Conservation (phyloP, 768 basidiomycete species). For the Phanerochaete carnosa region DNA sequence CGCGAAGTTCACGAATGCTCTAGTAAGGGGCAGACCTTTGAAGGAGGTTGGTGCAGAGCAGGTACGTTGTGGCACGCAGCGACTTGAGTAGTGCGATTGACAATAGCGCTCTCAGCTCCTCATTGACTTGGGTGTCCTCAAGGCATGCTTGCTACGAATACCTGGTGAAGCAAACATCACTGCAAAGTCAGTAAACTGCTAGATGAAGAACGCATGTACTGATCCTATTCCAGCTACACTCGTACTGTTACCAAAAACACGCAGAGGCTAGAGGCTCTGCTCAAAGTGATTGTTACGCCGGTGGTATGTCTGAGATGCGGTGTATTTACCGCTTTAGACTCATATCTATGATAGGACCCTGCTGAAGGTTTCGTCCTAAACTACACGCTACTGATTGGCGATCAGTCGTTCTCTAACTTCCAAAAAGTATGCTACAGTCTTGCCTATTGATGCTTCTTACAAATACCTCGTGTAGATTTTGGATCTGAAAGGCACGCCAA, state of each 20-base stretch:
- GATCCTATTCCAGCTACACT: slow-evolving; percentile 56
- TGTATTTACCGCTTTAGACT: background rate
- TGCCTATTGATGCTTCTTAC: background rate
- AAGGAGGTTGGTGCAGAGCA: slow-evolving; percentile 95
- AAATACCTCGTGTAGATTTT: slow-evolving; percentile 59
- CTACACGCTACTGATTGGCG: slow-evolving; percentile 91
- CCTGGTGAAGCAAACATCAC: slow-evolving; percentile 68
- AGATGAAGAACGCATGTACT: slow-evolving; percentile 13
- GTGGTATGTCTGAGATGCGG: slow-evolving; percentile 49
- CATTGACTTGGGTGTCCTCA: slow-evolving; percentile 87
- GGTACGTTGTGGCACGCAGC: slow-evolving; percentile 48
- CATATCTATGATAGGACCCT: slow-evolving; percentile 57
- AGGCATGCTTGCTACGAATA: slow-evolving; percentile 76
- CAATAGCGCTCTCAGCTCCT: slow-evolving; percentile 51
- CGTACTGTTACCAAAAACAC: slow-evolving; percentile 80
- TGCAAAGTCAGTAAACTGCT: slow-evolving; percentile 41
- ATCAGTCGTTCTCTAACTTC: slow-evolving; percentile 95
- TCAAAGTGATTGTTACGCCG: slow-evolving; percentile 95
- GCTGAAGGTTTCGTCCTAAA: slow-evolving; percentile 93
- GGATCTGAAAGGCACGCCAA: slow-evolving; percentile 91
- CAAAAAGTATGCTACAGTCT: slow-evolving; percentile 68
- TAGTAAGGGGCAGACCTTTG: slow-evolving; percentile 88
- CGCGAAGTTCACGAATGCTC: slow-evolving; percentile 82
- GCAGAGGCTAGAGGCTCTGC: slow-evolving; percentile 79
- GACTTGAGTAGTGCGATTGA: slow-evolving; percentile 1